Evolutionary conservation across 257 asterid species (phyloP).

Genomic region (Plantago major): DNA sequence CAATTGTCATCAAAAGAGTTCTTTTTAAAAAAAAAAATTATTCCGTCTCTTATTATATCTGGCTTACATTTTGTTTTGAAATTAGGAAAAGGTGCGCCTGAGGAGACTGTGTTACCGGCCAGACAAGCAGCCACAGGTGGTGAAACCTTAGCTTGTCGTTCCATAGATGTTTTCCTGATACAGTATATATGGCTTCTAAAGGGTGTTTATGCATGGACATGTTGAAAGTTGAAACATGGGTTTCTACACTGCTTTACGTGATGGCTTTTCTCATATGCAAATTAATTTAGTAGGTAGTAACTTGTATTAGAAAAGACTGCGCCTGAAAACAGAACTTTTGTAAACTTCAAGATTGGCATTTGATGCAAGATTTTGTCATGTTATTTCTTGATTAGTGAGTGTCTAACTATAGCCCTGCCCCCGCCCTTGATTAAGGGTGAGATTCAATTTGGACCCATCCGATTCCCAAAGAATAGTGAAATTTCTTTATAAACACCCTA

Average conservation of each 20-base stretch:
- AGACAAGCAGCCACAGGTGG: slow-evolving; percentile 21
- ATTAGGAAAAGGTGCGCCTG: slow-evolving; percentile 74
- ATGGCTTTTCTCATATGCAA: neutral
- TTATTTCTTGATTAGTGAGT: no score
- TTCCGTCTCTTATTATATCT: neutral
- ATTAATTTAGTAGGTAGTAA: no score
- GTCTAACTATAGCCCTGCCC: no score
- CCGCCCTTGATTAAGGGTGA: no score
- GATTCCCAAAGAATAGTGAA: no score
- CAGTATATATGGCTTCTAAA: neutral
- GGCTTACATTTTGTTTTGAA: slow-evolving; percentile 5
- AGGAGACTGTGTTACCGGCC: slow-evolving; percentile 84
- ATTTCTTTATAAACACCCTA: no score
- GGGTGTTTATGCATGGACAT: neutral
- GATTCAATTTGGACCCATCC: no score
- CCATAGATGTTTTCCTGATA: neutral
- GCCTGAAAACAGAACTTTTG: no score
- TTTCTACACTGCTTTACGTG: neutral
- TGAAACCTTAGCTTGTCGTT: slow-evolving; percentile 14
- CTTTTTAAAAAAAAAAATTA: no score
- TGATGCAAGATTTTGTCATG: no score
- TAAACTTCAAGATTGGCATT: no score
- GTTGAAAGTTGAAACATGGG: neutral
- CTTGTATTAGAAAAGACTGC: no score
- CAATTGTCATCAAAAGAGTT: neutral